Evolutionary conservation across 176 grass and related monocot genomes (phyloP).

Genomic region (Urochloa ruziziensis): DNA sequence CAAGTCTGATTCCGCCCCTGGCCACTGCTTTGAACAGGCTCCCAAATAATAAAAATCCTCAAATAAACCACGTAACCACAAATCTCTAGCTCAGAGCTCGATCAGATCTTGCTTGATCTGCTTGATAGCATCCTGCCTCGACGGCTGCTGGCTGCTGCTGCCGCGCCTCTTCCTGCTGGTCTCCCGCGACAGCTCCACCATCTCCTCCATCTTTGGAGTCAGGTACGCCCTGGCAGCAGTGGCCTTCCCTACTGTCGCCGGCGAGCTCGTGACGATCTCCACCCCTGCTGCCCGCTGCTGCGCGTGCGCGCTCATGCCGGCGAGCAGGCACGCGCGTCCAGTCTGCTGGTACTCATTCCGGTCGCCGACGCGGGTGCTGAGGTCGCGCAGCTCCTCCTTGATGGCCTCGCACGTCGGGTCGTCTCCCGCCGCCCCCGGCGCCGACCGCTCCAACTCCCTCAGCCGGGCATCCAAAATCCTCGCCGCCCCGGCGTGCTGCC

Average conservation of each 20-base stretch:
- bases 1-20: too few species aligned
- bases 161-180: background rate
- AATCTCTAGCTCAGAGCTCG: background rate
- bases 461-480: constrained; percentile 25
- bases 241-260: background rate
- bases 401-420: constrained; percentile 3
- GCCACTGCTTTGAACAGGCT: too few species aligned
- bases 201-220: constrained; percentile 14
- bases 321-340: constrained; percentile 36
- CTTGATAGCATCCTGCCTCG: background rate
- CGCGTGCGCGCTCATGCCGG: constrained; percentile 35
- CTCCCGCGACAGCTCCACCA: constrained; percentile 3
- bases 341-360: background rate
- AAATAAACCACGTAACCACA: too few species aligned
- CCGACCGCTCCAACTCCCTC: background rate
- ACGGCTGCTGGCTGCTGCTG: background rate
- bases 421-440: background rate
- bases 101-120: background rate
- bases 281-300: constrained; percentile 13
- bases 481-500: constrained; percentile 7
- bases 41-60: too few species aligned
- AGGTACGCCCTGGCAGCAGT: background rate
- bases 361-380: constrained; percentile 15
- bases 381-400: constrained; percentile 20
- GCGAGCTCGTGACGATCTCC: too few species aligned